Evolutionary conservation across 2,329 filamentous ascomycete species (phyloP).

Genomic region (Fonsecaea monophora): DNA sequence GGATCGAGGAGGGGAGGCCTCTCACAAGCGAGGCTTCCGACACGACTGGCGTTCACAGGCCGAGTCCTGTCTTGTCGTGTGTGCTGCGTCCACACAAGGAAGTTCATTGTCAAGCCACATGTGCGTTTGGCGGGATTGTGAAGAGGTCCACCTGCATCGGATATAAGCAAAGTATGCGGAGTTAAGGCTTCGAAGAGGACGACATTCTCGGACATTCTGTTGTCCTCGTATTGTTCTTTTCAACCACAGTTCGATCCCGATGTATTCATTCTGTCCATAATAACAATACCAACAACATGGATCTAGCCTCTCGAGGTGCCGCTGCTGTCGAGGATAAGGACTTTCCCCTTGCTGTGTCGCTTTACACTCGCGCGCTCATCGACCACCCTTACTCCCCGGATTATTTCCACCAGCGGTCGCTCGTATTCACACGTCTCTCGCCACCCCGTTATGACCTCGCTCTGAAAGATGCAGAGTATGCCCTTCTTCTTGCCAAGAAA

Average conservation of each 20-base stretch:
- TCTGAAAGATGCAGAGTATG: conserved; percentile 72
- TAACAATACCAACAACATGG: conserved; percentile 48
- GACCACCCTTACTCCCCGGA: conserved; percentile 69
- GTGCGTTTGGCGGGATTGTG: background rate
- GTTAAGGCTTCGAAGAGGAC: background rate
- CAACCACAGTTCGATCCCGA: background rate
- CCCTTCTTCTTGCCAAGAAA: conserved; percentile 66
- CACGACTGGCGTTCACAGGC: background rate
- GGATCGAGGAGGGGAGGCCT: background rate
- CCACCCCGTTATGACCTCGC: conserved; percentile 66
- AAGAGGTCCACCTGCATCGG: conserved; percentile 8
- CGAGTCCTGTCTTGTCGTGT: background rate
- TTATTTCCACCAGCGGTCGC: conserved; percentile 84
- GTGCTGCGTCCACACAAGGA: background rate
- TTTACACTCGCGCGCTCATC: conserved; percentile 70
- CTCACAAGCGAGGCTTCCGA: background rate
- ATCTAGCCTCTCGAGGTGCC: conserved; percentile 63
- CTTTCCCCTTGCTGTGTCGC: conserved; percentile 70
- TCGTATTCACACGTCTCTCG: conserved; percentile 72
- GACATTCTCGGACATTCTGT: background rate
- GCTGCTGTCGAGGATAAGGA: conserved; percentile 68
- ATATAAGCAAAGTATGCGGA: conserved; percentile 2
- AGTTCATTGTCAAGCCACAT: background rate
- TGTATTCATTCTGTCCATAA: background rate
- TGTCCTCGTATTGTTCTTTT: background rate